Base-by-base conservation (phyloP, 305 asterid species). In the Fraxinus xanthoxyloides region DNA sequence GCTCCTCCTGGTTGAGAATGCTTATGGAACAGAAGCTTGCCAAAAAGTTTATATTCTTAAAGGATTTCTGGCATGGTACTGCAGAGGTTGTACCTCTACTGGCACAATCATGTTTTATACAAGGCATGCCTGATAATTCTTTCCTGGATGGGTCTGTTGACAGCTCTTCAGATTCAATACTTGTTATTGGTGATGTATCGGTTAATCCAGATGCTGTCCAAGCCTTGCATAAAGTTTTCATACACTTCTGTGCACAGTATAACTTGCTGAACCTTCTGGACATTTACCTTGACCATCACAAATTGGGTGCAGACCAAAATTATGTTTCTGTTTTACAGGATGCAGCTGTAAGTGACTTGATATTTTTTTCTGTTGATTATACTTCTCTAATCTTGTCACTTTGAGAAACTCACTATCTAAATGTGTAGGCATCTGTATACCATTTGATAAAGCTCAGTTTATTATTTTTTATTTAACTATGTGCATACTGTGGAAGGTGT, bases 11-110 rank as follows among this genome's bases (percentile, higher is more conserved):
- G 98, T 86, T 97, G 86, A 89, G 91, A 86, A 89, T 86, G 89
- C 95, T 88, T 77, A 89, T 94, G 94, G 98, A 93, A 85, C 93
- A 86, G 84, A 93, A 92, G 90, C 99, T 97, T 82, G 97, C 97
- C 38, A 90, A 91, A 82, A 89, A 89, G 21, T 91, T 85, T 75
- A 86, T 94, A 76, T 97, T 93, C 84, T 84, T 94, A 89, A 90
- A 82, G 79, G 97, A 92, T 79, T 93, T 88, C 87, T 97, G 99
- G 97, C 93, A 85, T 48, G 86, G 92, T 76, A 85, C 93, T n/a
- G 86, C 87, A 84, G 97, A 91, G 81, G 86, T 94, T 77, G 95
- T 93, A 72, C 86, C 90, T 81, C 90, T 93, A 84, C 92, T 97
- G 87, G 96, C 98, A 70, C 91, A 79, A 77, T 97, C 99, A 51